Percentiles rank a stretch among this genome's conserved stretches.
phyloP scores from a whole-genome alignment of 2,329 filamentous ascomycete genomes.

The Talaromyces funiculosus region DNA sequence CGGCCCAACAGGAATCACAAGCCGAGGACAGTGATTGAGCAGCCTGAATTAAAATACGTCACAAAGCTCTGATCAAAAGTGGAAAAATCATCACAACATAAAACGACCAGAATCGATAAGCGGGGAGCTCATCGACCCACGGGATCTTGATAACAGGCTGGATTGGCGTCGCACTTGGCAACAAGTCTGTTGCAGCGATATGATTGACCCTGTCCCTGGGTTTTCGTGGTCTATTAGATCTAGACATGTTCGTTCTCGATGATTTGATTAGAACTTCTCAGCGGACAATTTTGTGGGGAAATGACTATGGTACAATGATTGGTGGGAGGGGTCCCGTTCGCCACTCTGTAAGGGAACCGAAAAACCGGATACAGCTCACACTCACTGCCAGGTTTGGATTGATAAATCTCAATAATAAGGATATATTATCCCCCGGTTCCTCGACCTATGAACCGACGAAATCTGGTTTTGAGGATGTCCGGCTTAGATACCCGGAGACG shows the following conservation, averaged over 20 bases:
- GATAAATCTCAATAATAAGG: not conserved
- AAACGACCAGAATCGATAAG: not conserved
- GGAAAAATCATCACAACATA: not conserved
- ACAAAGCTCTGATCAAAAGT: not conserved
- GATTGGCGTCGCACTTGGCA: not conserved
- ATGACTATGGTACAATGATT: not conserved
- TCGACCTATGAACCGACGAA: not conserved
- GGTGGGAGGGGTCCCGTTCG: not conserved
- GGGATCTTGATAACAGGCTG: not conserved
- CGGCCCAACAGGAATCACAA: constrained; percentile 1
- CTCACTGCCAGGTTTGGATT: not conserved
- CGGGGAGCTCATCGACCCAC: not conserved
- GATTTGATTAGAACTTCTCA: not conserved
- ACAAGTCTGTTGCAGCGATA: not conserved
- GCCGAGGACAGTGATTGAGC: constrained; percentile 10
- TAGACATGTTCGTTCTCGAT: not conserved
- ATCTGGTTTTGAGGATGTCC: not conserved
- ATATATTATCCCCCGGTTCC: not conserved
- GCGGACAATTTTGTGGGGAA: not conserved
- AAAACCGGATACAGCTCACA: not conserved
- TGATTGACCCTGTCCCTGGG: not conserved
- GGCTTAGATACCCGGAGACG: not conserved
- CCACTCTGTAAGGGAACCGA: not conserved
- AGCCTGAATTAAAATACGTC: not conserved
- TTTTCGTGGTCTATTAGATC: too few species aligned